A percentile compares a stretch with the other conserved stretches of the same genome.
phyloP scores from a whole-genome alignment of 441 rosid species.

The Populus hybrid region DNA sequence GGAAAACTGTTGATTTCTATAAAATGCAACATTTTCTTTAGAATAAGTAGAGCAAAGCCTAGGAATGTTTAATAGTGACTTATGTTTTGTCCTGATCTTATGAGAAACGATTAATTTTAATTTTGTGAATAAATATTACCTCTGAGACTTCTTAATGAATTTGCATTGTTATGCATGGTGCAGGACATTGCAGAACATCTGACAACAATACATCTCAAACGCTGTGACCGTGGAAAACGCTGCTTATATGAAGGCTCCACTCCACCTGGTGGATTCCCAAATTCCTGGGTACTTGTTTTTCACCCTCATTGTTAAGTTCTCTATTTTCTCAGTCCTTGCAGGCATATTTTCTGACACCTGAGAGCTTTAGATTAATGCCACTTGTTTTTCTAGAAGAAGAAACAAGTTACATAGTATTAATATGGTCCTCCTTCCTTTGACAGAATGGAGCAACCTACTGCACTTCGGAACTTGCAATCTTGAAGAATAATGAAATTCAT shows the following conservation, averaged over 20 bases:
- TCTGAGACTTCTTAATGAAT: not conserved
- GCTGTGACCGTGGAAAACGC: conserved; percentile 84
- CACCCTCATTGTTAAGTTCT: not conserved
- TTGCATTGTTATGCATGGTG: conserved; percentile 5
- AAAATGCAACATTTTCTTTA: not conserved
- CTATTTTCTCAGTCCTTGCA: not conserved
- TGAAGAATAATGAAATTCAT: not conserved
- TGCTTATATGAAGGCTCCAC: conserved; percentile 89
- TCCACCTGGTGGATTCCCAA: conserved; percentile 82
- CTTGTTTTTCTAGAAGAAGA: not conserved
- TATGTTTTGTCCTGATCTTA: not conserved
- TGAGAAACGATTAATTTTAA: not conserved
- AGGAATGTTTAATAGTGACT: not conserved
- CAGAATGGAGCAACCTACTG: conserved; percentile 36
- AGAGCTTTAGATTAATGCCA: not conserved
- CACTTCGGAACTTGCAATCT: conserved; percentile 26
- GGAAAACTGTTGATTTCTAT: not conserved
- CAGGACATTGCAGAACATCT: conserved; percentile 91
- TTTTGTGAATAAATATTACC: conserved; percentile 2
- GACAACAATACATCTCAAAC: conserved; percentile 75
- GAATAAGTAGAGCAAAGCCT: not conserved
- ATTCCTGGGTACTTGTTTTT: conserved; percentile 68
- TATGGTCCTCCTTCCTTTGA: not conserved
- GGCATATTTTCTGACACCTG: not conserved
- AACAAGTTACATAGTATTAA: not conserved